Evolutionary conservation across 108 stramenopile species (phyloP).

Genomic region (Skeletonema tropicum): DNA sequence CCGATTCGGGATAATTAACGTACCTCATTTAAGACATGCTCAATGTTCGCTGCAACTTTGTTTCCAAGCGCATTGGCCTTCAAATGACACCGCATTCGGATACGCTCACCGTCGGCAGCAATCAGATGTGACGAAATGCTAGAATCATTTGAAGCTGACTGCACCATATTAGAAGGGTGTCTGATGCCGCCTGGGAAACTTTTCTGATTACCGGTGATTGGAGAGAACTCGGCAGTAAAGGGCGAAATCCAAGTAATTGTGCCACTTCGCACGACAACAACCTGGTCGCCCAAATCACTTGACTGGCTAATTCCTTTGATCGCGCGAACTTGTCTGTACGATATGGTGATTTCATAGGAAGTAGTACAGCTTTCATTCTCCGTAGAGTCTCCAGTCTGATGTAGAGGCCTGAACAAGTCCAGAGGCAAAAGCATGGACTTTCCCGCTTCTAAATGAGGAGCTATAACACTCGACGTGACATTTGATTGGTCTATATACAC

Average conservation of each 20-base stretch:
- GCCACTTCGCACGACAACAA: constrained; percentile 58
- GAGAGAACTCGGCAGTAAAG: constrained; percentile 55
- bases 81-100: constrained; percentile 56
- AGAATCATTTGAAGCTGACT: constrained; percentile 12
- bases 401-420: constrained; percentile 69
- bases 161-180: constrained; percentile 55
- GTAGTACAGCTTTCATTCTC: constrained; percentile 23
- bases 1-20: constrained; percentile 10
- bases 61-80: constrained; percentile 42
- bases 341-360: constrained; percentile 23
- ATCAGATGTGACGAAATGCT: constrained; percentile 38
- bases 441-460: constrained; percentile 45
- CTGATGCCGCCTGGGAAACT: constrained; percentile 65
- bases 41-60: constrained; percentile 47
- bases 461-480: constrained; percentile 19
- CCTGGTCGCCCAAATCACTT: constrained; percentile 47
- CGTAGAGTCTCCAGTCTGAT: constrained; percentile 8
- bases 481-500: constrained; percentile 25
- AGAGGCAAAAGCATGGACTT: constrained; percentile 56
- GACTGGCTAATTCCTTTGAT: constrained; percentile 9
- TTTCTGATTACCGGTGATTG: constrained; percentile 31
- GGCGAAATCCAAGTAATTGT: constrained; percentile 67
- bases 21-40: constrained; percentile 61
- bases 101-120: constrained; percentile 60
- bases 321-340: constrained; percentile 35